Conservation (phyloP, 108 stramenopile species). For the Cyclotella cryptica region DNA sequence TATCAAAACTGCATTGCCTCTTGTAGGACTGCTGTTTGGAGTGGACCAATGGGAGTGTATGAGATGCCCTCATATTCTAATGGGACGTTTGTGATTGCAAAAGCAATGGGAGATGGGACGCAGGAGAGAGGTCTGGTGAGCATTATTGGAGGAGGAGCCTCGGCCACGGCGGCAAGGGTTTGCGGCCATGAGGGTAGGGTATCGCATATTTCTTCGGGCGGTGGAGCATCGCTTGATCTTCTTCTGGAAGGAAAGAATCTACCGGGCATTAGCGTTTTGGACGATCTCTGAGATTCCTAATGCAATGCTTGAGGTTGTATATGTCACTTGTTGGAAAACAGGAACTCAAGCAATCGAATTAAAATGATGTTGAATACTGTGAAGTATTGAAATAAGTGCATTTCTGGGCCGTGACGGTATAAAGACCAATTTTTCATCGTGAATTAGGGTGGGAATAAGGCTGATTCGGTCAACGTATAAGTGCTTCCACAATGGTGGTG, state of each 20-base stretch:
- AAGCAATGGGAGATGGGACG: slow-evolving; percentile 89
- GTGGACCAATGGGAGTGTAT: slow-evolving; percentile 98
- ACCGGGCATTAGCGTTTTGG: slow-evolving; percentile 93
- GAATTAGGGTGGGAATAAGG: too few relatives aligned
- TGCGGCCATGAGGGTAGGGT: slow-evolving; percentile 85
- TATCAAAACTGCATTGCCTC: slow-evolving; percentile 68
- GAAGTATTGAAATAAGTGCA: too few relatives aligned
- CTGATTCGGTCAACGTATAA: too few relatives aligned
- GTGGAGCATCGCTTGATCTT: slow-evolving; percentile 95
- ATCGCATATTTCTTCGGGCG: slow-evolving; percentile 93
- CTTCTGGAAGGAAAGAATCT: slow-evolving; percentile 93
- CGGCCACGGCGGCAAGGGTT: slow-evolving; percentile 89
- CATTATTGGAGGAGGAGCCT: slow-evolving; percentile 98
- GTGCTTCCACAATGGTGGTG: too few relatives aligned
- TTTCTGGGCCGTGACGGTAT: too few relatives aligned
- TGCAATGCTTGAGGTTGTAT: too few relatives aligned
- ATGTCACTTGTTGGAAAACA: too few relatives aligned
- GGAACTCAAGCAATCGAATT: too few relatives aligned
- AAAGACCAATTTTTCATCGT: too few relatives aligned
- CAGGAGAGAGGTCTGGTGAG: slow-evolving; percentile 77
- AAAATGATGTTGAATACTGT: too few relatives aligned
- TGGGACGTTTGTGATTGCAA: slow-evolving; percentile 88
- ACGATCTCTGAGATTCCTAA: slow-evolving; percentile 36
- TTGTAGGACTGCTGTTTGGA: slow-evolving; percentile 90
- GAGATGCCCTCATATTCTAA: slow-evolving; percentile 91